Evolutionary conservation across 495 filamentous ascomycete species (phyloP).

Genomic region (Amphirosellinia nigrospora): DNA sequence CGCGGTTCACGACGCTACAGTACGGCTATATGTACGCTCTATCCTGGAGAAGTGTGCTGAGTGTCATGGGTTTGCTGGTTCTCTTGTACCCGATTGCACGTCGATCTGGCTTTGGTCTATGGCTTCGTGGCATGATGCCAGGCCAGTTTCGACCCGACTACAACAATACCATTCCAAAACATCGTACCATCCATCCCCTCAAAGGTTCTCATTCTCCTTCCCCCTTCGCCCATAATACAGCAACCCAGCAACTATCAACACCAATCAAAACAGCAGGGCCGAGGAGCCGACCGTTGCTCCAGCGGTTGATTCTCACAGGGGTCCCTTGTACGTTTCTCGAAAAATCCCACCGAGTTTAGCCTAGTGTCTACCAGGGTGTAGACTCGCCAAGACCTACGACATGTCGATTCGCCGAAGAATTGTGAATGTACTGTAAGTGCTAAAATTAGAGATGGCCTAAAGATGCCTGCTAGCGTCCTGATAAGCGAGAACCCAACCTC

Average conservation of each 20-base stretch:
- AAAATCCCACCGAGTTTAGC: constrained; percentile 14
- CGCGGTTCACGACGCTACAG: not conserved
- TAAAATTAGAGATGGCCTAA: constrained; percentile 23
- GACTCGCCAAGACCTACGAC: not conserved
- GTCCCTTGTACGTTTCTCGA: constrained; percentile 17
- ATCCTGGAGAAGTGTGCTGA: too few species aligned
- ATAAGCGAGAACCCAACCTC: constrained; percentile 21
- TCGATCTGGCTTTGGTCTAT: not conserved
- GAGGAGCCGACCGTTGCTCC: constrained; percentile 13
- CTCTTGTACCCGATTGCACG: not conserved
- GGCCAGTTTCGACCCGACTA: constrained; percentile 18
- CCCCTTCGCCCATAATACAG: not conserved
- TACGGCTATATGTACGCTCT: not conserved
- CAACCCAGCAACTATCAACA: not conserved
- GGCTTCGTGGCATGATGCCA: constrained; percentile 16
- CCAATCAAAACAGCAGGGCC: constrained; percentile 10
- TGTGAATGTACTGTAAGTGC: not conserved
- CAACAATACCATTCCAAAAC: constrained; percentile 6
- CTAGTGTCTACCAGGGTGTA: constrained; percentile 11
- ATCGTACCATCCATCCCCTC: constrained; percentile 15
- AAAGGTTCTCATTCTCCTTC: not conserved
- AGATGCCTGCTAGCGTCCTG: not conserved
- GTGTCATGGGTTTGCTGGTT: constrained; percentile 10
- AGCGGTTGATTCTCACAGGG: constrained; percentile 19
- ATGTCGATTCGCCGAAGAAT: constrained; percentile 11